These are phyloP conservation scores for Amoeboaphelidium protococcarum DNA, from an alignment of 371 early-diverging fungal species.

Conservation along the genomic window DNA sequence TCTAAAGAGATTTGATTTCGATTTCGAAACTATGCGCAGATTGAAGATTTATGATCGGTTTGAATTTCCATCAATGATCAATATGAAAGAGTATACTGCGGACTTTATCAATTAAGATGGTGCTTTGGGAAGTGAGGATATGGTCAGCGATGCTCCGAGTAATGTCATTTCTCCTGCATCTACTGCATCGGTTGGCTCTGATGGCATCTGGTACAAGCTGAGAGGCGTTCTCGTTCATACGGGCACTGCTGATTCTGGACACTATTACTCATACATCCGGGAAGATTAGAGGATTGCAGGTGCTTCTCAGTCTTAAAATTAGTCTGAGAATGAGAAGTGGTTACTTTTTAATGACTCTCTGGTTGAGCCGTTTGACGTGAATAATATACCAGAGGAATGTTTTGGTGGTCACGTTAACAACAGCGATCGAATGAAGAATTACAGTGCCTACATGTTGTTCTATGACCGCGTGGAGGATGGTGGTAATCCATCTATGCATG, in stretches of 20 bases:
- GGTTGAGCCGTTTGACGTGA: constrained; percentile 18
- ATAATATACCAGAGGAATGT: constrained; percentile 14
- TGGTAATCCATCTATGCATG: too few relatives aligned
- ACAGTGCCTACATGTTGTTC: neutral
- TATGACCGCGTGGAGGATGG: too few relatives aligned
- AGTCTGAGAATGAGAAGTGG: constrained; percentile 8
- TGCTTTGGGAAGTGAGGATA: neutral
- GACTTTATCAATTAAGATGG: neutral
- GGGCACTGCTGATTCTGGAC: constrained; percentile 26
- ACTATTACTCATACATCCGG: constrained; percentile 22
- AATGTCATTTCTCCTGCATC: too few relatives aligned
- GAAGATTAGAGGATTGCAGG: too few relatives aligned
- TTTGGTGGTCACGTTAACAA: too few relatives aligned
- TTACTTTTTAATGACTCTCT: constrained; percentile 22
- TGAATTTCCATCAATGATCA: neutral
- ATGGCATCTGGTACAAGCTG: constrained; percentile 6
- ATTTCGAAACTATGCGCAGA: neutral
- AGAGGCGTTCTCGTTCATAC: constrained; percentile 22
- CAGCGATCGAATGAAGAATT: too few relatives aligned
- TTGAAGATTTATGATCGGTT: neutral
- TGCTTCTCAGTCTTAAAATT: too few relatives aligned
- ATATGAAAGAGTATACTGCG: neutral
- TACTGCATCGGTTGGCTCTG: too few relatives aligned
- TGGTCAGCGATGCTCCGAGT: neutral
- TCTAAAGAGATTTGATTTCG: neutral